phyloP scores from a whole-genome alignment of 2,329 filamentous ascomycete genomes.

The Pseudogymnoascus destructans region DNA sequence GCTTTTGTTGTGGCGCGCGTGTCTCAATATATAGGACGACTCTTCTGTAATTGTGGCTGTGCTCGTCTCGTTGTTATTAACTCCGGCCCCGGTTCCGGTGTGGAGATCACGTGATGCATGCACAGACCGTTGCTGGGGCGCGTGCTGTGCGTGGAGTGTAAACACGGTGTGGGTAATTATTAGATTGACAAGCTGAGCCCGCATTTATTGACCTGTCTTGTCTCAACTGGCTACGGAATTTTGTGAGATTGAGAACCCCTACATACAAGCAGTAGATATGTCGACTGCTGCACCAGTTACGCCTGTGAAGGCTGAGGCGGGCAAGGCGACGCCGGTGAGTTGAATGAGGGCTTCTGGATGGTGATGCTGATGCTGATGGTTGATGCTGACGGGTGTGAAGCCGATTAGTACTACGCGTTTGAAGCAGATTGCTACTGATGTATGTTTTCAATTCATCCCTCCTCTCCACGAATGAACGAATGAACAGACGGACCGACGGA shows the following conservation, averaged over 20 bases:
- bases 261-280: slow-evolving; percentile 18
- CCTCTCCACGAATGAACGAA: slow-evolving; percentile 2
- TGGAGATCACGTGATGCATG: not conserved
- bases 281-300: slow-evolving; percentile 22
- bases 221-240: not conserved
- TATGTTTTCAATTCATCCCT: slow-evolving; percentile 36
- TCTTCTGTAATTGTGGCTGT: too few species aligned
- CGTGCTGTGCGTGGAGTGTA: not conserved
- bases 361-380: not conserved
- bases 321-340: not conserved
- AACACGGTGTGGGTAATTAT: not conserved
- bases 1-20: not conserved
- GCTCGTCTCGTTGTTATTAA: too few species aligned
- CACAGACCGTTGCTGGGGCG: not conserved
- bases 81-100: too few species aligned
- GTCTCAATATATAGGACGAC: not conserved
- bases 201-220: not conserved
- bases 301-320: not conserved
- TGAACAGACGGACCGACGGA: not conserved
- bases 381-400: slow-evolving; percentile 30
- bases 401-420: slow-evolving; percentile 65
- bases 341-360: not conserved
- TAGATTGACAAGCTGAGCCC: not conserved
- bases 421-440: slow-evolving; percentile 75
- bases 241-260: not conserved